Base-by-base conservation (phyloP, 2,329 filamentous ascomycete genomes). In the Trichoderma sp. region DNA sequence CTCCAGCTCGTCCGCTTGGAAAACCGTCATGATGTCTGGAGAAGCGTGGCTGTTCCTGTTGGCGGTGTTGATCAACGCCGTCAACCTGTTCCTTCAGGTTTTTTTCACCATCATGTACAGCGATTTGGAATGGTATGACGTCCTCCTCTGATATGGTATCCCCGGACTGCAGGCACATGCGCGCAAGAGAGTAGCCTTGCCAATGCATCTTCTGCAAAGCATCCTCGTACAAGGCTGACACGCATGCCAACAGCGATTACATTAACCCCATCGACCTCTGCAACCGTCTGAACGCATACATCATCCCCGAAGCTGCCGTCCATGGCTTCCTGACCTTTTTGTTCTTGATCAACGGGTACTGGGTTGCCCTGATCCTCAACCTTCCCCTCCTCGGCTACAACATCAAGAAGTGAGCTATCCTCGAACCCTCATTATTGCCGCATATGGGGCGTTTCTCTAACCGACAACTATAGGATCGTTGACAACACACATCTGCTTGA, bases 31-130 rank as follows among this genome's bases (percentile, higher is more conserved):
- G 76, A 98, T 98, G 95, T 97, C 95, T 80, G 95, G 95, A 84
- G 95, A 98, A 89, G 95, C 95, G 83, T 98, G 96, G 96, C 88
- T 99, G 82, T 99, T 97, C 87, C 91, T 99, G 79, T 88, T 99
- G 84, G 92, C 95, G 85, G 97, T 99, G 84, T 89, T 99, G 82
- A 97, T 99, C 88, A 99, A 99, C 87, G 96, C 96, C 86, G 95
- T 99, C 90, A 99, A 99, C 88, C 90, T 99, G 80, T 99, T 99
- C 85, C 89, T 99, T 72, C 97, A 99, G 87, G 96, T 99, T 79
- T 99, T 99, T 89, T 99, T 99, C 87, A 99, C 96, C 72, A 99
- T 99, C 81, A 99, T 99, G 97, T 99, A 98, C 86, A 97, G 94
- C 84, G 96, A 99, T 88, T 85, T 99, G 79, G 96, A 99, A 92